Percentiles rank a stretch among this genome's conserved stretches.
Conservation (phyloP, 2,329 filamentous ascomycete genomes). For the Calonectria pauciramosa region DNA sequence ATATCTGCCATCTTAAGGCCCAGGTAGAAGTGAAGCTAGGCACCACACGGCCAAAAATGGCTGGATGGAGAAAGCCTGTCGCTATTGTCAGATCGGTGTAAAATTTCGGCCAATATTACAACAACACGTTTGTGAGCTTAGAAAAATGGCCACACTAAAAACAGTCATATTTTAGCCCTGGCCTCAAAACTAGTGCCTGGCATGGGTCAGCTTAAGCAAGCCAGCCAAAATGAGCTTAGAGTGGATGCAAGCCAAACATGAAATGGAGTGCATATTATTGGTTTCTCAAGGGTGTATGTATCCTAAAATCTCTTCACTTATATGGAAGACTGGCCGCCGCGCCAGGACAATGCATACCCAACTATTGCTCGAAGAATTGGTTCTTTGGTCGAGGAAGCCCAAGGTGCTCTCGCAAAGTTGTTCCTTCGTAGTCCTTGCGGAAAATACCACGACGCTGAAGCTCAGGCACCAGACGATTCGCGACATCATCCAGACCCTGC, state of each 20-base stretch:
- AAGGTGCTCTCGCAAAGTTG: constrained; percentile 67
- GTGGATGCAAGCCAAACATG: neutral
- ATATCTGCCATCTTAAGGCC: too few relatives aligned
- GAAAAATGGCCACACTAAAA: neutral
- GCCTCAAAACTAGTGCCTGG: neutral
- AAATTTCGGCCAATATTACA: neutral
- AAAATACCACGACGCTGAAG: constrained; percentile 65
- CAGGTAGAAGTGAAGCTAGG: too few relatives aligned
- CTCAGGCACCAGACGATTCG: constrained; percentile 61
- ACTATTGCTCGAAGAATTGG: constrained; percentile 48
- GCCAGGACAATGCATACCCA: neutral
- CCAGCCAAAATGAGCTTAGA: neutral
- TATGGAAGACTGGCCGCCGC: neutral
- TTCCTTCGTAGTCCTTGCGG: constrained; percentile 64
- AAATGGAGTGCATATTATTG: neutral
- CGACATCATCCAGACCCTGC: constrained; percentile 64
- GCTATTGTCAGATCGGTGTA: neutral
- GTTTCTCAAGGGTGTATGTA: neutral
- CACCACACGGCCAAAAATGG: too few relatives aligned
- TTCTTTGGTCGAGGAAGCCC: constrained; percentile 63
- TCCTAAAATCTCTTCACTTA: neutral
- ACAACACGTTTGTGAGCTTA: neutral
- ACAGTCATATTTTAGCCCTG: neutral
- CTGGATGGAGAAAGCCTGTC: too few relatives aligned
- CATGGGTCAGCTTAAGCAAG: neutral